These are phyloP conservation scores for Kalmusia sp. DNA, from an alignment of 2,329 filamentous ascomycete genomes.

Conservation along the genomic window DNA sequence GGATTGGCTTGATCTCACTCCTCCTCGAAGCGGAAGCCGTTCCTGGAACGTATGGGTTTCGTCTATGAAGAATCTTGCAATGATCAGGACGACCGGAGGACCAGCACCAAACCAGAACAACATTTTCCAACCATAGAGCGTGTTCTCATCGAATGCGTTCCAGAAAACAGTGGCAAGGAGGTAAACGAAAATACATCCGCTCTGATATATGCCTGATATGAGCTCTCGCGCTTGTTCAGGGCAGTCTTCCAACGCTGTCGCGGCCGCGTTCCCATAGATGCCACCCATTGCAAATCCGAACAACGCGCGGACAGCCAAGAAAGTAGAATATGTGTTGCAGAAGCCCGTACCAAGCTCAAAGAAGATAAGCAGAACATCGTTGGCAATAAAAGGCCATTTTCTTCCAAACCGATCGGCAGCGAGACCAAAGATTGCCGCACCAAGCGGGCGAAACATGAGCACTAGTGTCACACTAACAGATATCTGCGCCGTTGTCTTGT, in stretches of 20 bases:
- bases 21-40: neutral
- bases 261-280: constrained; percentile 36
- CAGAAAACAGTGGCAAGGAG: constrained; percentile 46
- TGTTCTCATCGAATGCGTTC: constrained; percentile 44
- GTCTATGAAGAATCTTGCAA: constrained; percentile 26
- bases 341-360: constrained; percentile 49
- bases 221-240: constrained; percentile 49
- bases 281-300: constrained; percentile 41
- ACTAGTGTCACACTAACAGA: too few relatives aligned
- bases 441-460: constrained; percentile 39
- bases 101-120: constrained; percentile 49
- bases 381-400: constrained; percentile 47
- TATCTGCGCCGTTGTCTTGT: constrained; percentile 49
- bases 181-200: constrained; percentile 44
- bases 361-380: constrained; percentile 44
- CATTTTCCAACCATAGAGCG: constrained; percentile 37
- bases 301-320: constrained; percentile 46
- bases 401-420: constrained; percentile 38
- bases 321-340: constrained; percentile 41
- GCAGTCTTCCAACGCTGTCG: constrained; percentile 49
- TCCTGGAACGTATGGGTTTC: constrained; percentile 33
- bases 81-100: constrained; percentile 44
- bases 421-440: constrained; percentile 36
- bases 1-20: constrained; percentile 5
- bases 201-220: constrained; percentile 45